These are phyloP conservation scores for sweet orange (Citrus sinensis) DNA, from an alignment of 345 rosid species.

Conservation along the genomic window DVS_A1.0 CM039164.1:28027001-28027500, in stretches of 20 bases:
- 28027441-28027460: slow-evolving; percentile 28
- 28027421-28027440: slow-evolving; percentile 17
- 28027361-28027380: slow-evolving; percentile 36
- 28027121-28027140: slow-evolving; percentile 12
- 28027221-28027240: slow-evolving; percentile 22
- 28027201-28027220: slow-evolving; percentile 8
- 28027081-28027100: slow-evolving; percentile 13
- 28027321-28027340: slow-evolving; percentile 38
- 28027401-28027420: slow-evolving; percentile 27
- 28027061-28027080: slow-evolving; percentile 25
- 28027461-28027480: slow-evolving; percentile 70
- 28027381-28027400: slow-evolving; percentile 14
- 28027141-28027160: slow-evolving; percentile 24
- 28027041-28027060: slow-evolving; percentile 34
- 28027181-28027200: slow-evolving; percentile 12
- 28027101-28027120: slow-evolving; percentile 27
- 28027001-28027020: slow-evolving; percentile 46
- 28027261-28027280: slow-evolving; percentile 48
- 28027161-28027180: slow-evolving; percentile 26
- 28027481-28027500: slow-evolving; percentile 19
- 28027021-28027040: slow-evolving; percentile 55
- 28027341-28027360: slow-evolving; percentile 48
- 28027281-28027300: slow-evolving; percentile 41
- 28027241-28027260: slow-evolving; percentile 26
- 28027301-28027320: slow-evolving; percentile 30